Conservation (phyloP, 257 asterid genomes). For the Galeopsis tetrahit region DNA sequence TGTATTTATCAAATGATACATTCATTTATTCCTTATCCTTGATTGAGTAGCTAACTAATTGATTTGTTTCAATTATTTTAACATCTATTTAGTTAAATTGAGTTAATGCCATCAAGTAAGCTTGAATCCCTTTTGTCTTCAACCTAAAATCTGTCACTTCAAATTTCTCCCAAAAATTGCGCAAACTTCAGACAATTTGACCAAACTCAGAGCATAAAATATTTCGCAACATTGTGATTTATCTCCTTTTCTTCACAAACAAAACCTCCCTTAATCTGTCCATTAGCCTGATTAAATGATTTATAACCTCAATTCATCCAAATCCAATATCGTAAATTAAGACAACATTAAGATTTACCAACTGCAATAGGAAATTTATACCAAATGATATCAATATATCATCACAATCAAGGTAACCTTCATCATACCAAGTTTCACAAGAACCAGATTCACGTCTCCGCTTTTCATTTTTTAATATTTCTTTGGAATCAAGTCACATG, state of each 20-base stretch:
- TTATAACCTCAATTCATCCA: not conserved
- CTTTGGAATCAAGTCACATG: constrained; percentile 31
- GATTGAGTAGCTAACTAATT: no score
- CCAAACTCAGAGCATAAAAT: not conserved
- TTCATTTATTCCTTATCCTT: no score
- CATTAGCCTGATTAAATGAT: no score
- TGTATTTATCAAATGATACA: no score
- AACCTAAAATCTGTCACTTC: not conserved
- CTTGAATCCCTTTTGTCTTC: not conserved
- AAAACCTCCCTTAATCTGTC: not conserved
- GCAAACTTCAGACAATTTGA: not conserved
- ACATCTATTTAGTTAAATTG: not conserved
- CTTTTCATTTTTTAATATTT: not conserved
- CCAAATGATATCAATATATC: not conserved
- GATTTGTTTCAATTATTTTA: no score
- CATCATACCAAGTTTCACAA: constrained; percentile 21
- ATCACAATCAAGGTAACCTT: constrained; percentile 21
- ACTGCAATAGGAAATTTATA: not conserved
- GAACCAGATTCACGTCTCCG: constrained; percentile 12
- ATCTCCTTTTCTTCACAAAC: not conserved
- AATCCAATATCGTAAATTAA: not conserved
- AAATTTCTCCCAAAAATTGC: not conserved
- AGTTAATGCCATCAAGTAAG: not conserved
- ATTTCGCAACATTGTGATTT: not conserved
- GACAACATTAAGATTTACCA: not conserved